phyloP scores from a whole-genome alignment of 257 asterid genomes.

The Coffea eugenioides region DNA sequence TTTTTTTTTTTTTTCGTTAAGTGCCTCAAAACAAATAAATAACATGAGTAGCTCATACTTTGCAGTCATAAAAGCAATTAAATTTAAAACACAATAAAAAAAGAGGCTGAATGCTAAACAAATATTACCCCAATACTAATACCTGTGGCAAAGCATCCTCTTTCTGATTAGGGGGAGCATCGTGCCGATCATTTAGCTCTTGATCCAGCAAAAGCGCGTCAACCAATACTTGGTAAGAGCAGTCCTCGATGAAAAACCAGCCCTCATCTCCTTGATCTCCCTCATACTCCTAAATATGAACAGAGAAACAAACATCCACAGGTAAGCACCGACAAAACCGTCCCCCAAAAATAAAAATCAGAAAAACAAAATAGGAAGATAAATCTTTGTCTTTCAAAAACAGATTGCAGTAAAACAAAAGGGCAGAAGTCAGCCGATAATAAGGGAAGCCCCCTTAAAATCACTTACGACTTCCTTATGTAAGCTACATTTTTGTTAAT shows the following conservation, averaged over 20 bases:
- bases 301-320: background rate
- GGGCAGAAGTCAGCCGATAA: no score
- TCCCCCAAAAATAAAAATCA: no score
- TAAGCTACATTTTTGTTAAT: background rate
- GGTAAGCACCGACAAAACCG: no score
- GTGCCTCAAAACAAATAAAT: background rate
- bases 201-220: slow-evolving; percentile 33
- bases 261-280: slow-evolving; percentile 30
- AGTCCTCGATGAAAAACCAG: slow-evolving; percentile 38
- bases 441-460: background rate
- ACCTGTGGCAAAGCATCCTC: slow-evolving; percentile 12
- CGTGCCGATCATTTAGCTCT: background rate
- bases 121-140: background rate
- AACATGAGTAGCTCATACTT: background rate
- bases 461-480: background rate
- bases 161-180: background rate
- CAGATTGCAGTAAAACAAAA: no score
- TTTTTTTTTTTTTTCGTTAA: no score
- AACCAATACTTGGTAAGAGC: slow-evolving; percentile 24
- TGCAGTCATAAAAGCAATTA: background rate
- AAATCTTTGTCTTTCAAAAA: no score
- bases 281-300: slow-evolving; percentile 27
- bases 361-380: no score
- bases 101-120: background rate
- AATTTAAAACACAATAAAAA: background rate